Evolutionary conservation across 441 rosid genomes (phyloP).

Genomic region (Manihot esculenta): DNA sequence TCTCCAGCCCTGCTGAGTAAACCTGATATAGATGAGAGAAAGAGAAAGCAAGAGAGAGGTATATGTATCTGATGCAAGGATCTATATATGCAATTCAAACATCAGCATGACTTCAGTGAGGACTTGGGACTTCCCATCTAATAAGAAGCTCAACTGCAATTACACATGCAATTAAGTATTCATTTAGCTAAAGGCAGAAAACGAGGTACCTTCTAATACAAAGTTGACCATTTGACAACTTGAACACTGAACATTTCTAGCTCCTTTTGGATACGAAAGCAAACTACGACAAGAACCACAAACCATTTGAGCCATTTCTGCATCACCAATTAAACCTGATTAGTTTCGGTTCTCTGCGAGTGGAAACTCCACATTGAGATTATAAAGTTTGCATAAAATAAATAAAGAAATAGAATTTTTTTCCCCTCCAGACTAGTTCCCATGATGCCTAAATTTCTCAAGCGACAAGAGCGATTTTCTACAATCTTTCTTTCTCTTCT

Average conservation of each 20-base stretch:
- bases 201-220: conserved; percentile 75
- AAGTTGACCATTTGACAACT: conserved; percentile 64
- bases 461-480: not conserved
- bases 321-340: not conserved
- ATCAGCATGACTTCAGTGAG: not conserved
- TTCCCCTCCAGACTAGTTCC: not conserved
- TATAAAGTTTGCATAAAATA: not conserved
- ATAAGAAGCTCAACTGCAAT: not conserved
- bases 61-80: not conserved
- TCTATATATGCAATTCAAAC: not conserved
- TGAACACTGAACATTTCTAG: conserved; percentile 61
- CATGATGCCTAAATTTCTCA: not conserved
- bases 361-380: not conserved
- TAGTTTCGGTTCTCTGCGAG: not conserved
- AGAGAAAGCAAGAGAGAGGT: not conserved
- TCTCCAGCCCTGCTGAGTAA: not conserved
- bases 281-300: conserved; percentile 85
- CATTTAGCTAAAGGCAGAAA: not conserved
- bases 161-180: not conserved
- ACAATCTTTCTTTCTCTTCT: not conserved
- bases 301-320: conserved; percentile 66
- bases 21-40: not conserved
- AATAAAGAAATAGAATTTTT: not conserved
- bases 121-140: not conserved
- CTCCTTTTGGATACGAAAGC: conserved; percentile 71